Base-by-base conservation (phyloP, 2,329 filamentous ascomycete species). In the Blumeriella jaapii region DNA sequence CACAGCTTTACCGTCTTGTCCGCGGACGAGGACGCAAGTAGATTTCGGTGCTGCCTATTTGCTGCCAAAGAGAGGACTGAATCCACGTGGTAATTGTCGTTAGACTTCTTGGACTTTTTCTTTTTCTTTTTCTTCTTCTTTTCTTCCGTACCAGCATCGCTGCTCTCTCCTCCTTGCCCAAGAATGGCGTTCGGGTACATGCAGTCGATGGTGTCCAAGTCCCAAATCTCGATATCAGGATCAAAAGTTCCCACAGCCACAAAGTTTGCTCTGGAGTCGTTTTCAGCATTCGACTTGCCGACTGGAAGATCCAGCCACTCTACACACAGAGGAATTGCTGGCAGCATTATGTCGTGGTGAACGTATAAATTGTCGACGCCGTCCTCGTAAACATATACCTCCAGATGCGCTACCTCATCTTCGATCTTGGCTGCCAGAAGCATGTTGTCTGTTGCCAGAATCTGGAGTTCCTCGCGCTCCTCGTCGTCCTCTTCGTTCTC, bases 331-430 rank as follows among this genome's bases (percentile, higher is more conserved):
- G 91, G 91, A 55, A 98, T 94, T 15, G 89, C 89, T 19, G 91
- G 91, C 37, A 98, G 72, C 89, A 98, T 96, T 52, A 98, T 93
- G 60, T 98, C 91, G 70, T 98, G 91, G 64, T 98, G 91, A 15
- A 98, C 89, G 59, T 98, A 98, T 42, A 98, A 78, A 58, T 98
- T 98, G 61, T 96, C 91, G 28, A 79, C 82, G 43, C 76, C 76
- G 51, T 96, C 91, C 60, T 98, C 91, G 61, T 96, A 98, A 17
- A 98, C 86, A 55, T 96, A 95, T 13, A 96, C 82, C 59, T 98
- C 91, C 16, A 98, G 68, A 60, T 96, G 89, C 12, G 91, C 89
- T 42, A 98, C 78, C 57, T 98, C 91, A 52, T 98, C 91, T 61
- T 98, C 91, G 33, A 96, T 80, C 63, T 94, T 89, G 46, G 86